Evolutionary conservation across 768 basidiomycete genomes (phyloP).

Genomic region (Leccinum obscurum): DNA sequence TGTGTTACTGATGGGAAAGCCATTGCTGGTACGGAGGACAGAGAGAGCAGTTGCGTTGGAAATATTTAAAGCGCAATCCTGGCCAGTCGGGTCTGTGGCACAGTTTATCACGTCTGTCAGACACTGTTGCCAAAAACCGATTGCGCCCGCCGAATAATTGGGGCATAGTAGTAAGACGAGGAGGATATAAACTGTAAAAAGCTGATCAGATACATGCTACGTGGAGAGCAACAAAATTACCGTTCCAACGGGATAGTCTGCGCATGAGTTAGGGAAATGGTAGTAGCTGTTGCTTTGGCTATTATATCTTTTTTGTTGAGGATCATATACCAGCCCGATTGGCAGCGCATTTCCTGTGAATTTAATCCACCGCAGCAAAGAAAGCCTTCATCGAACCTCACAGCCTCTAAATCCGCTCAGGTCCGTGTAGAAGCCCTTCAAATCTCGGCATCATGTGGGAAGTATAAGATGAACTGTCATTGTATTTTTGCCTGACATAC

Average conservation of each 20-base stretch:
- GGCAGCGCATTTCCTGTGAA: no score
- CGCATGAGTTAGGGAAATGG: constrained; percentile 1
- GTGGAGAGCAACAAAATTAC: background rate
- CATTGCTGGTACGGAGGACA: constrained; percentile 14
- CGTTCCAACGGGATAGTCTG: background rate
- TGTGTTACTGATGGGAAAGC: background rate
- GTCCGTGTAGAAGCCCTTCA: no score
- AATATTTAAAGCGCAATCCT: constrained; percentile 6
- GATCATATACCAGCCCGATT: background rate
- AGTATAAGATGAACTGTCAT: no score
- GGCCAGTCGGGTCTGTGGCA: background rate
- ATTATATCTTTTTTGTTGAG: background rate
- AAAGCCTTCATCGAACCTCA: no score
- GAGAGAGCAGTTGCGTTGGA: constrained; percentile 15
- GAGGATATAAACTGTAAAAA: background rate
- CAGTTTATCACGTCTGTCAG: constrained; percentile 4
- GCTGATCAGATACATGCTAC: constrained; percentile 1
- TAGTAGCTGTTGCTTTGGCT: background rate
- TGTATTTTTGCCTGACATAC: no score
- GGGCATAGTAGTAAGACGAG: background rate
- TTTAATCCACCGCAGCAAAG: no score
- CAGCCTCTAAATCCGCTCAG: no score
- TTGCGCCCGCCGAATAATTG: background rate
- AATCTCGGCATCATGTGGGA: no score
- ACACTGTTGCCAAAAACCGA: constrained; percentile 15